Conservation (phyloP, 2,329 filamentous ascomycete species). For the Samsoniella hepiali region DNA sequence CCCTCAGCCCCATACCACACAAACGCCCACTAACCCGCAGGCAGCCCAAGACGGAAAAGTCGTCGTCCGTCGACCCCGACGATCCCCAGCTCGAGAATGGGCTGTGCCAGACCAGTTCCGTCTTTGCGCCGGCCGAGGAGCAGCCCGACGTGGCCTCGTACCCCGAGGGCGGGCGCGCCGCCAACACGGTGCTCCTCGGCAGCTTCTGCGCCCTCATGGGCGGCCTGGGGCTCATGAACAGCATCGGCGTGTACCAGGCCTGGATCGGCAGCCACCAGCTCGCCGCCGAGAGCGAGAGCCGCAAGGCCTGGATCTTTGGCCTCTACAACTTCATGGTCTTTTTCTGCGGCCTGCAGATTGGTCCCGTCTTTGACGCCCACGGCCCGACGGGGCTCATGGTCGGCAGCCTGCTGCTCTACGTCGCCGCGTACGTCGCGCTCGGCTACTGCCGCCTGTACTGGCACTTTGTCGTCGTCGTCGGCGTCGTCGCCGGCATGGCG, state of each 20-base stretch:
- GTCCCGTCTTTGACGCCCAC: conserved; percentile 65
- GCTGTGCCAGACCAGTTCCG: conserved; percentile 12
- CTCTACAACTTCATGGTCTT: conserved; percentile 66
- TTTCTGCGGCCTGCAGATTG: conserved; percentile 65
- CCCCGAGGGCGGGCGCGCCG: conserved; percentile 62
- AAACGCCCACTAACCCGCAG: not conserved
- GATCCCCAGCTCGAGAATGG: conserved; percentile 8
- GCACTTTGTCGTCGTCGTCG: conserved; percentile 24
- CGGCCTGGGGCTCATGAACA: conserved; percentile 61
- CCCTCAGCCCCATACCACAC: not conserved
- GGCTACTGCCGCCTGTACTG: conserved; percentile 20
- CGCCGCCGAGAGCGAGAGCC: conserved; percentile 50
- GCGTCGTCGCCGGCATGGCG: conserved; percentile 17
- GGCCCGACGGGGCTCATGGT: conserved; percentile 59
- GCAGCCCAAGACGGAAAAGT: not conserved
- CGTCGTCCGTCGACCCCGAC: not conserved
- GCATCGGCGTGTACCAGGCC: conserved; percentile 61
- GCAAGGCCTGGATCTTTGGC: conserved; percentile 67
- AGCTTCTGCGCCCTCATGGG: conserved; percentile 61
- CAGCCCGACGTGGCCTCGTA: conserved; percentile 39
- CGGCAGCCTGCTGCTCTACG: conserved; percentile 11
- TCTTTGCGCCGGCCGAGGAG: not conserved
- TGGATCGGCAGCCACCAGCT: conserved; percentile 63
- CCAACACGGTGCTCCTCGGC: conserved; percentile 65
- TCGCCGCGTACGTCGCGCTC: conserved; percentile 16